Evolutionary conservation across 2,329 filamentous ascomycete genomes (phyloP).

Genomic region (Leptographium wingfieldii): DNA sequence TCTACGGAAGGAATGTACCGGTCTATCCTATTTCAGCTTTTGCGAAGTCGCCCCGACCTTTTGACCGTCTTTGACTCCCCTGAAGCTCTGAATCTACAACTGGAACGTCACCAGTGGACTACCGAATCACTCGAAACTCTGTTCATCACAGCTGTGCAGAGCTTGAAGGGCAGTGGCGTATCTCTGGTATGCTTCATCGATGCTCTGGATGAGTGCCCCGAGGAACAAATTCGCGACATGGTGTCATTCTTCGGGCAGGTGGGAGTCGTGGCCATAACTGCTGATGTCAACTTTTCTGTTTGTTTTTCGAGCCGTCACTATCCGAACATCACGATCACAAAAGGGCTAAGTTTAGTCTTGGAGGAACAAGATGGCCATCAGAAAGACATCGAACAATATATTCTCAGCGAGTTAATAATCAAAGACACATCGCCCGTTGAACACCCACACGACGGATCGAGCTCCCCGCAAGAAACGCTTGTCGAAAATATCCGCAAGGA

Average conservation of each 20-base stretch:
- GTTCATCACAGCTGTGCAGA: conserved; percentile 9
- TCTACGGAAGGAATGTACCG: conserved; percentile 33
- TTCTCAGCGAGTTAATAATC: conserved; percentile 3
- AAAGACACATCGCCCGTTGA: not conserved
- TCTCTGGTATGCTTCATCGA: conserved; percentile 22
- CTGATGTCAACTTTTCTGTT: conserved; percentile 15
- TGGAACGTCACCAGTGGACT: conserved; percentile 4
- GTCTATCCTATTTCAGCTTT: conserved; percentile 31
- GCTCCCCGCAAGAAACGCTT: not conserved
- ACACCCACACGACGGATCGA: not conserved
- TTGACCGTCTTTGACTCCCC: conserved; percentile 17
- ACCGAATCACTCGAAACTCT: conserved; percentile 5
- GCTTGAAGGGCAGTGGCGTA: conserved; percentile 2
- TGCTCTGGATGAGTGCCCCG: conserved; percentile 36
- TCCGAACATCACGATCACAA: conserved; percentile 24
- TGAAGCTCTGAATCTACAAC: not conserved
- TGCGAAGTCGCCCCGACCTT: conserved; percentile 21
- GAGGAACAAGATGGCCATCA: conserved; percentile 24
- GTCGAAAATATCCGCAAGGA: conserved; percentile 10
- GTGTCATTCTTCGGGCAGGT: conserved; percentile 28
- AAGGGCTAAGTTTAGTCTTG: conserved; percentile 18
- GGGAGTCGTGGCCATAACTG: conserved; percentile 15
- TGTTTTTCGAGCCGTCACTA: conserved; percentile 37
- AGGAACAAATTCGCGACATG: conserved; percentile 28
- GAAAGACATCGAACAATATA: conserved; percentile 11